These are phyloP conservation scores for Alternaria longipes DNA, from an alignment of 2,329 filamentous ascomycete species.

Conservation along the genomic window DNA sequence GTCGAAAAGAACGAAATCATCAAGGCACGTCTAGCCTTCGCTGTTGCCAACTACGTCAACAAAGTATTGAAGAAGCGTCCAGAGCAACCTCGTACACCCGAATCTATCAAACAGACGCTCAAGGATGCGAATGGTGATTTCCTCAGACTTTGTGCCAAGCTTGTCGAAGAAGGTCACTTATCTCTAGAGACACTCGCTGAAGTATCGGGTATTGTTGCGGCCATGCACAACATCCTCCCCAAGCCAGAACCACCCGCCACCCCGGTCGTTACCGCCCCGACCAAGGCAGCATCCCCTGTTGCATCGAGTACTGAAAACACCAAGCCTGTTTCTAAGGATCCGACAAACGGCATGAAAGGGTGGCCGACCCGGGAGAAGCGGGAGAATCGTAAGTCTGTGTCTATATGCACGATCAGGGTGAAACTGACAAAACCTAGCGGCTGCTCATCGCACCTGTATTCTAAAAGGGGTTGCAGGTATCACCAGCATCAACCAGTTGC, in stretches of 20 bases:
- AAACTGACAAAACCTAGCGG: constrained; percentile 28
- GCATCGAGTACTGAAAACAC: neutral
- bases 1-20: constrained; percentile 22
- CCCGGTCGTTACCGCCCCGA: neutral
- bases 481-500: constrained; percentile 39
- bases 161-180: constrained; percentile 32
- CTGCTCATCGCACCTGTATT: constrained; percentile 36
- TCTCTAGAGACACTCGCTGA: constrained; percentile 32
- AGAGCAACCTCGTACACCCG: constrained; percentile 15
- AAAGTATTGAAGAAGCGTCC: constrained; percentile 20
- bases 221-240: constrained; percentile 27
- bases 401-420: accelerated
- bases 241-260: constrained; percentile 17
- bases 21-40: constrained; percentile 29
- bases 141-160: constrained; percentile 30
- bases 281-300: neutral
- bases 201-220: constrained; percentile 33
- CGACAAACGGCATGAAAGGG: constrained; percentile 21
- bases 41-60: constrained; percentile 34
- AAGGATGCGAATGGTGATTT: constrained; percentile 32
- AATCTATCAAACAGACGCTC: constrained; percentile 26
- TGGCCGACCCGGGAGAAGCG: constrained; percentile 47
- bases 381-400: constrained; percentile 32
- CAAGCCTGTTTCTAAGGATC: constrained; percentile 6
- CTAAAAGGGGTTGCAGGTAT: constrained; percentile 37